Evolutionary conservation across 129 eudicot species (phyloP), one percentile per base, ranked within the genome.

Genomic region (Artemisia tridentata): DNA sequence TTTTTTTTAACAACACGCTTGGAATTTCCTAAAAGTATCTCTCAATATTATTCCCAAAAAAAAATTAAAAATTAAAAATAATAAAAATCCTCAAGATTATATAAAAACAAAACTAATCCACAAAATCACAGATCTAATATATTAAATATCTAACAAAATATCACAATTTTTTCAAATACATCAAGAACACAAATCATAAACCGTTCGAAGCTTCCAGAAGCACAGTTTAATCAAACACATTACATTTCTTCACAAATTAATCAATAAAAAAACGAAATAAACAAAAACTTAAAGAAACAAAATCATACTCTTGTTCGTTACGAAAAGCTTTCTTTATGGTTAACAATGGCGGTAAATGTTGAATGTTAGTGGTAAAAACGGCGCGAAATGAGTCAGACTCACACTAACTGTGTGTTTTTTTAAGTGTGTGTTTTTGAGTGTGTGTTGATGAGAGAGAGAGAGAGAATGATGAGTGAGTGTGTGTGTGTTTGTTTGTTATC

Each of bases 311-410:
- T 16, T 50, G 69, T 64, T 61, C 51, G 54, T 51, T 71, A 80
- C 43, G 67, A 67, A 5, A 25, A 65, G 10, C 52, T 8, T 25
- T 74, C n/a, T 25, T 60, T 58, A 74, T 4, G 62, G 63, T 56
- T 45, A 57, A 71, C 63, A 79, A 80, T 58, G 79, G 79, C 72
- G 77, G 81, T 67, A 75, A 74, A 65, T 59, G 68, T 67, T 55
- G 69, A 72, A n/a, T 1, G 54, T 25, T 72, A 77, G 27, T 38
- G 78, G 66, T 46, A 25, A 81, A 80, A 76, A 78, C 66, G 80
- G 85, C 88, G 92, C 88, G 92, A 86, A 86, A 79, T 72, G 65
- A 67, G 77, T 65, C 64, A n/a, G 54, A 65, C 55, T 25, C 71
- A 69, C 72, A 16, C 34, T 64, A 21, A 34, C 18, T 23, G 43